phyloP scores from a whole-genome alignment of 139 green algal genomes.

The Closterium sp. region DNA sequence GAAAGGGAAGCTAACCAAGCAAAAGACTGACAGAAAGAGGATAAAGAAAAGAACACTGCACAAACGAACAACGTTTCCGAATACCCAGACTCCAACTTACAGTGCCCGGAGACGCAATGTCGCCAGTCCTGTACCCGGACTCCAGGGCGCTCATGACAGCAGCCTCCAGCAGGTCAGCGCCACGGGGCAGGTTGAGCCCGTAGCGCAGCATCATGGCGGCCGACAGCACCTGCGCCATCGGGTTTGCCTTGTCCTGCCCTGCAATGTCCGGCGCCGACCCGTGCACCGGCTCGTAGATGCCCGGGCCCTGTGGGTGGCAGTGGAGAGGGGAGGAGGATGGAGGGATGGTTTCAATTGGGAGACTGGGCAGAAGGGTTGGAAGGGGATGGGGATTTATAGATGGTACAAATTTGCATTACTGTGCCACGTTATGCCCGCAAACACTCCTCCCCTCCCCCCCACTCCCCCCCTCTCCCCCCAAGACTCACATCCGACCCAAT shows the following conservation, averaged over 20 bases:
- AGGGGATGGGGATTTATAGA: no score
- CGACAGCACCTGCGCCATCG: slow-evolving; percentile 73
- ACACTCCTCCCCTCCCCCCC: neutral
- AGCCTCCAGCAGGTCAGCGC: slow-evolving; percentile 76
- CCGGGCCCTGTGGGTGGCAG: slow-evolving; percentile 65
- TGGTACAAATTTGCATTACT: no score
- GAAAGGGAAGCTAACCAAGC: no score
- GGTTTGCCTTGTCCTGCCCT: slow-evolving; percentile 65
- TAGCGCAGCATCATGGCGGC: slow-evolving; percentile 99
- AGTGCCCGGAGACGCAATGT: slow-evolving; percentile 82
- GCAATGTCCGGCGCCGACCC: slow-evolving; percentile 97
- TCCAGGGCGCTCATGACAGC: slow-evolving; percentile 84
- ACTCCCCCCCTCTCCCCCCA: neutral
- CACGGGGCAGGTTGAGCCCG: slow-evolving; percentile 80
- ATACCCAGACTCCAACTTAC: no score
- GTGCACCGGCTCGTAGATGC: slow-evolving; percentile 97
- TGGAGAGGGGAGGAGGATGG: neutral
- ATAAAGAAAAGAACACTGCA: neutral
- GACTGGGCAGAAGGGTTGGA: no score
- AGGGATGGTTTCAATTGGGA: no score
- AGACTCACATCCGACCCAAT: slow-evolving; percentile 61
- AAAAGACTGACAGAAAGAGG: neutral
- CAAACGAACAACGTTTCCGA: no score
- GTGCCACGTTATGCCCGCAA: no score
- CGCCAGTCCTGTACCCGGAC: slow-evolving; percentile 80